These are phyloP conservation scores for Russula sp. DNA, from an alignment of 768 basidiomycete genomes.

Conservation along the genomic window DNA sequence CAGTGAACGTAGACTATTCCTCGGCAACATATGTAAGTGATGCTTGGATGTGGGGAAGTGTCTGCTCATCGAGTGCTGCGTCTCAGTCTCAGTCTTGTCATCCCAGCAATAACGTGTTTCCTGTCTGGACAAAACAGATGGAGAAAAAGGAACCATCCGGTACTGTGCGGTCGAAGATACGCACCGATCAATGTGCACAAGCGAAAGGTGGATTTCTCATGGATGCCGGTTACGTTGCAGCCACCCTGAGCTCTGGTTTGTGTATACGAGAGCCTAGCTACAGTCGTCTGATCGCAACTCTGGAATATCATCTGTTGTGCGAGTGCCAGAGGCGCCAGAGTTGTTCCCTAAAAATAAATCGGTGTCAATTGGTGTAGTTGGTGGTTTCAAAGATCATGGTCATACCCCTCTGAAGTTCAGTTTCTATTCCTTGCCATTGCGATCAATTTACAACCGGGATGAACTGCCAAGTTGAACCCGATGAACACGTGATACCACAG, in stretches of 20 bases:
- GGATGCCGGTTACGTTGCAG: not conserved
- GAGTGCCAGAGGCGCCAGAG: not conserved
- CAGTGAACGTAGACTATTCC: not conserved
- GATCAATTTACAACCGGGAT: not conserved
- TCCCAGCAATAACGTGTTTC: not conserved
- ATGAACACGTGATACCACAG: slow-evolving; percentile 12
- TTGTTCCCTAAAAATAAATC: not conserved
- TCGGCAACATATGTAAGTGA: not conserved
- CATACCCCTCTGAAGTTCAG: too few relatives aligned
- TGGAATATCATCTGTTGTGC: not conserved
- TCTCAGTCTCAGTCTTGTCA: not conserved
- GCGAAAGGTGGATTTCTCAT: not conserved
- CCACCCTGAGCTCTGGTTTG: not conserved
- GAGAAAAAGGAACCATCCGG: not conserved
- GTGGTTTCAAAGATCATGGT: not conserved
- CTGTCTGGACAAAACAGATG: not conserved
- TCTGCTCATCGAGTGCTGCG: not conserved
- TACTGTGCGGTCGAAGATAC: not conserved
- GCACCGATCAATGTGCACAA: not conserved
- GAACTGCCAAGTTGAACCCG: not conserved
- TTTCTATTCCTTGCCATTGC: too few relatives aligned
- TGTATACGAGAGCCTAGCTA: too few relatives aligned
- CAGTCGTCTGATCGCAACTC: not conserved
- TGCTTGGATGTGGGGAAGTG: not conserved
- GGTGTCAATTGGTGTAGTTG: not conserved